Base-by-base conservation (phyloP, 2,329 filamentous ascomycete species). In the Pyrenophora teres region DNA sequence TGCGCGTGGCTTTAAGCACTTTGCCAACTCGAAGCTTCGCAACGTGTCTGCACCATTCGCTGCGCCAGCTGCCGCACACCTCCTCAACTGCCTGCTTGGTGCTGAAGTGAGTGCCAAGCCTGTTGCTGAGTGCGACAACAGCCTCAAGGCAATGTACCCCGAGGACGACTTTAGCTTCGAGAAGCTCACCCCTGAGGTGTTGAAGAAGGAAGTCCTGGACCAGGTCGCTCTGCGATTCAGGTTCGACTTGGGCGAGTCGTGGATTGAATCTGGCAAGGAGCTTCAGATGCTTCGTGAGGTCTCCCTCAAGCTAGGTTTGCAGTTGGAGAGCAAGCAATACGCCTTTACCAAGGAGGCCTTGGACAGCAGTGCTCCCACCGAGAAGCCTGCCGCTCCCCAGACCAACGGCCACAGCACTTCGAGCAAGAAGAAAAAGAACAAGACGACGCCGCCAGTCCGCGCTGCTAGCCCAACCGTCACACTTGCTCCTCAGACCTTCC, bases 1-100 rank as follows among this genome's bases (percentile, higher is more conserved):
- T 60, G 83, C 90, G n/a, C 87, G 94, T 78, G 87, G 89, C 4
- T 97, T 97, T 83, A 99, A 99, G 83, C 93, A 99, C 75, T 81
- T 94, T 57, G 83, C 88, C 50, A 87, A 90, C 72, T 83, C 83
- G 63, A 89, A 95, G 72, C 80, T 99, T 56, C 87, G 88, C 59
- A 85, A 89, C 57, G 77, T 97, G 16, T 90, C 94, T 18, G 82
- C 88, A 57, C 86, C 90, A 12, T 87, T 97, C 57, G 86, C 88
- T n/a, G 83, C 90, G 41, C 80, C 89, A 53, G 93, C 89, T 71
- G 78, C 93, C 54, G 81, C 92, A 6, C 94, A 99, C 71, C 80
- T 99, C 43, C 82, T 99, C 62, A 99, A 99, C 80, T 99, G 94
- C 75, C 80, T 99, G 35, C 80, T 99, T 31, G 94, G 94, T 12